These are phyloP conservation scores for Fusarium sp. DNA, from an alignment of 2,329 filamentous ascomycete species.

Conservation along the genomic window DNA sequence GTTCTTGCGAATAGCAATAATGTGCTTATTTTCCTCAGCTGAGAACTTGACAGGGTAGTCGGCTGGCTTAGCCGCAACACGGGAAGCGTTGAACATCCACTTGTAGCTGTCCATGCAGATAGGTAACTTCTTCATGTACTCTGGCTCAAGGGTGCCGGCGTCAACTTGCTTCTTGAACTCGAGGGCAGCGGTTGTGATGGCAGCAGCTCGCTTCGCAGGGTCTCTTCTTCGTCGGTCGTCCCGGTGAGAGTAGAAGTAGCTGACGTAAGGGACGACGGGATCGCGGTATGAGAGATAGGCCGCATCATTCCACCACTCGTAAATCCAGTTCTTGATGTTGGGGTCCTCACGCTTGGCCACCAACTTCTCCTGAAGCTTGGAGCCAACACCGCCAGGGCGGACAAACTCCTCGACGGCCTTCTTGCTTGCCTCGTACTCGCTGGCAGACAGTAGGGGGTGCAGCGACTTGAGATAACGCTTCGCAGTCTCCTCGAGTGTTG, in stretches of 20 bases:
- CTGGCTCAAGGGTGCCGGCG: slow-evolving; percentile 82
- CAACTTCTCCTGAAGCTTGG: slow-evolving; percentile 87
- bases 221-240: slow-evolving; percentile 90
- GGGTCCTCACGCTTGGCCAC: slow-evolving; percentile 81
- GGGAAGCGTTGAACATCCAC: slow-evolving; percentile 97
- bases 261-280: slow-evolving; percentile 96
- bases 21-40: slow-evolving; percentile 80
- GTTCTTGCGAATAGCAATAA: slow-evolving; percentile 92
- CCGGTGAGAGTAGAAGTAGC: slow-evolving; percentile 98
- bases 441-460: slow-evolving; percentile 74
- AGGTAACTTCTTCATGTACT: slow-evolving; percentile 98
- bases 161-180: slow-evolving; percentile 97
- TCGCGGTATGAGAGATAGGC: slow-evolving; percentile 95
- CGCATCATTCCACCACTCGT: slow-evolving; percentile 97
- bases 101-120: slow-evolving; percentile 99
- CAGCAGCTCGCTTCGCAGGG: slow-evolving; percentile 91
- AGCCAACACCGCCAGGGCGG: slow-evolving; percentile 83
- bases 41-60: slow-evolving; percentile 88
- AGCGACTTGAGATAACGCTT: slow-evolving; percentile 83
- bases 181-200: slow-evolving; percentile 83
- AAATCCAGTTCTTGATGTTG: slow-evolving; percentile 89
- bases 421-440: slow-evolving; percentile 77
- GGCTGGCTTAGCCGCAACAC: slow-evolving; percentile 81
- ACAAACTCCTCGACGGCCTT: slow-evolving; percentile 90
- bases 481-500: slow-evolving; percentile 83